Conservation (phyloP, 2,329 filamentous ascomycete species). For the Neonectria hederae region DNA sequence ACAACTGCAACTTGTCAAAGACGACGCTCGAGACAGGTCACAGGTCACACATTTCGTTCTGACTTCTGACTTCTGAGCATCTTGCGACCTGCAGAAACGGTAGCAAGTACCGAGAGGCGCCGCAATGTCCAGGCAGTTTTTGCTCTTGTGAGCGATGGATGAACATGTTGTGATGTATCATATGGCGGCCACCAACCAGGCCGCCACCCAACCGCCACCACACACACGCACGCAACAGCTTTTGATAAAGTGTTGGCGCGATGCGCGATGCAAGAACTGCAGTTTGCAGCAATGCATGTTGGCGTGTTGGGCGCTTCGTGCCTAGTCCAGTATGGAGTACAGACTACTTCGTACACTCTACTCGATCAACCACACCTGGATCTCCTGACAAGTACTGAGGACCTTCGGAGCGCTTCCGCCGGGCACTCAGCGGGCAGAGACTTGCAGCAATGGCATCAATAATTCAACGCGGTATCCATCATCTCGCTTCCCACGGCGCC, state of each 20-base stretch:
- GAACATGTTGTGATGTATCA: not conserved
- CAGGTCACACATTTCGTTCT: not conserved
- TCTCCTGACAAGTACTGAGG: too few relatives aligned
- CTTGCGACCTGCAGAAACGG: not conserved
- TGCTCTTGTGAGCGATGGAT: not conserved
- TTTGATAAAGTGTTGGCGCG: not conserved
- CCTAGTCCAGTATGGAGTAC: not conserved
- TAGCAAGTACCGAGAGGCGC: slow-evolving; percentile 1
- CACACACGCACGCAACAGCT: not conserved
- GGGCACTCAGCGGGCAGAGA: too few relatives aligned
- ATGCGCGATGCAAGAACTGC: not conserved
- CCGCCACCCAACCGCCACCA: not conserved
- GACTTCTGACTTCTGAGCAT: not conserved
- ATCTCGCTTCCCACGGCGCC: slow-evolving; percentile 17
- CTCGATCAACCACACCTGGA: not conserved
- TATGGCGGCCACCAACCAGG: not conserved
- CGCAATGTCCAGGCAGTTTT: not conserved
- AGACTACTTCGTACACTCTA: not conserved
- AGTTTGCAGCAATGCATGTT: not conserved
- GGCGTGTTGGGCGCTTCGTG: not conserved
- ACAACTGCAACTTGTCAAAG: not conserved
- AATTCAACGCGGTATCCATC: slow-evolving; percentile 1
- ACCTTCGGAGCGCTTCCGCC: too few relatives aligned
- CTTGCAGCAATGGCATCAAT: not conserved
- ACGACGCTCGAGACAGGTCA: not conserved